Percentiles rank a stretch among this genome's conserved stretches.
Evolutionary conservation across 108 stramenopile species (phyloP).

Genomic region (Skeletonema grethae): DNA sequence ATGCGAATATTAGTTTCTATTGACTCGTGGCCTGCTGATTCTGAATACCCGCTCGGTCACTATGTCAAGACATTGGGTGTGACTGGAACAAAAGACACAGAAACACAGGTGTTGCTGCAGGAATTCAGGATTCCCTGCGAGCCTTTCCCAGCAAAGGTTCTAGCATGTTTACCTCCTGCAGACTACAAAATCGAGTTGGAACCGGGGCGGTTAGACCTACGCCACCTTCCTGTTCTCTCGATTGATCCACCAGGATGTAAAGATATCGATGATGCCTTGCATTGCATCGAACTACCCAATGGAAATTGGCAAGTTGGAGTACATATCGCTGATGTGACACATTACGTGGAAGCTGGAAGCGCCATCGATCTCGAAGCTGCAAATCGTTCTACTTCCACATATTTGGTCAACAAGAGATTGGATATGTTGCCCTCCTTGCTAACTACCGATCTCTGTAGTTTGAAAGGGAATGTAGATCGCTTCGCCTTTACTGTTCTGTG

Average conservation of each 20-base stretch:
- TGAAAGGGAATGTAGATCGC: slow-evolving; percentile 91
- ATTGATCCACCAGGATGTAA: slow-evolving; percentile 99
- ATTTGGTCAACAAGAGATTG: slow-evolving; percentile 95
- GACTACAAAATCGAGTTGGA: slow-evolving; percentile 91
- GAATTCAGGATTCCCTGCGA: slow-evolving; percentile 96
- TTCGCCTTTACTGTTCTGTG: slow-evolving; percentile 93
- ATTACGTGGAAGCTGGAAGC: slow-evolving; percentile 92
- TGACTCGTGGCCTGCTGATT: slow-evolving; percentile 92
- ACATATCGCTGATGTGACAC: slow-evolving; percentile 99
- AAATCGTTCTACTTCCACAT: slow-evolving; percentile 95
- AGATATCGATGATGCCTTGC: slow-evolving; percentile 99
- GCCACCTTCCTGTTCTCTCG: slow-evolving; percentile 90
- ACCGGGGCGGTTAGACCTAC: slow-evolving; percentile 84
- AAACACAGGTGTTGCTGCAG: slow-evolving; percentile 93
- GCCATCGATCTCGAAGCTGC: slow-evolving; percentile 97
- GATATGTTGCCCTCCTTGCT: slow-evolving; percentile 97
- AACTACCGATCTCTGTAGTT: slow-evolving; percentile 95
- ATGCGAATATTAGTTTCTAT: slow-evolving; percentile 86
- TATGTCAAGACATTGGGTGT: slow-evolving; percentile 90
- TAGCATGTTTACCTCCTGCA: slow-evolving; percentile 95
- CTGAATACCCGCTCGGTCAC: slow-evolving; percentile 91
- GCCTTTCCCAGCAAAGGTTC: slow-evolving; percentile 93
- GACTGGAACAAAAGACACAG: slow-evolving; percentile 92
- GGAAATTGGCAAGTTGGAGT: slow-evolving; percentile 96
- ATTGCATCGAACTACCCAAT: slow-evolving; percentile 88